phyloP scores from a whole-genome alignment of 805 yeast genomes.

The Candida montana region DNA sequence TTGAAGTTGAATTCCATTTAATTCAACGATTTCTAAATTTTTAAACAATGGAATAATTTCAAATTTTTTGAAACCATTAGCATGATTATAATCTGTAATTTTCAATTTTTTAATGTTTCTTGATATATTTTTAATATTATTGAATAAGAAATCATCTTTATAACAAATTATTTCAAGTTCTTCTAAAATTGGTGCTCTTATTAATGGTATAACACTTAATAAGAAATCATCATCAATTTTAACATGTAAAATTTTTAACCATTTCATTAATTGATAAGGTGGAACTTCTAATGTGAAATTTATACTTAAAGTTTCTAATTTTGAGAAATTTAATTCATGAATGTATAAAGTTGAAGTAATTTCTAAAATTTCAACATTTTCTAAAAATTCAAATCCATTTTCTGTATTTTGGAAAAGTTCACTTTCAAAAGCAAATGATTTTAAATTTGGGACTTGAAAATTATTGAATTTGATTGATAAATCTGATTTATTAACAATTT shows the following conservation, averaged over 20 bases:
- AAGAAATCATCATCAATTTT: too few species aligned
- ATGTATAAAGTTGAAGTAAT: background rate
- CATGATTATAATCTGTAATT: constrained; percentile 1
- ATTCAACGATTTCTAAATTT: background rate
- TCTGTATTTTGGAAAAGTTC: background rate
- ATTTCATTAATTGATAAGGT: background rate
- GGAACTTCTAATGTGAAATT: background rate
- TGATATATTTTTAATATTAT: background rate
- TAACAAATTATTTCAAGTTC: background rate
- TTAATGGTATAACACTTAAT: too few species aligned
- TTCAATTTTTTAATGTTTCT: background rate
- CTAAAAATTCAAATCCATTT: background rate
- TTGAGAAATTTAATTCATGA: background rate
- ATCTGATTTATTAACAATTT: background rate
- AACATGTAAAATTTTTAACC: too few species aligned
- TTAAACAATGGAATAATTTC: background rate
- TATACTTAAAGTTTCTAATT: background rate
- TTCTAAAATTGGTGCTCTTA: too few species aligned
- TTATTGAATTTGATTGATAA: too few species aligned
- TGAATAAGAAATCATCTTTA: background rate
- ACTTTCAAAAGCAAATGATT: background rate
- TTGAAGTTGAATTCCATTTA: background rate
- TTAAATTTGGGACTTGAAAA: too few species aligned
- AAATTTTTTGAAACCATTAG: background rate
- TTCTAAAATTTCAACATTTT: background rate